Conservation (phyloP, 2,329 filamentous ascomycete genomes). For the Fusarium napiforme region DNA sequence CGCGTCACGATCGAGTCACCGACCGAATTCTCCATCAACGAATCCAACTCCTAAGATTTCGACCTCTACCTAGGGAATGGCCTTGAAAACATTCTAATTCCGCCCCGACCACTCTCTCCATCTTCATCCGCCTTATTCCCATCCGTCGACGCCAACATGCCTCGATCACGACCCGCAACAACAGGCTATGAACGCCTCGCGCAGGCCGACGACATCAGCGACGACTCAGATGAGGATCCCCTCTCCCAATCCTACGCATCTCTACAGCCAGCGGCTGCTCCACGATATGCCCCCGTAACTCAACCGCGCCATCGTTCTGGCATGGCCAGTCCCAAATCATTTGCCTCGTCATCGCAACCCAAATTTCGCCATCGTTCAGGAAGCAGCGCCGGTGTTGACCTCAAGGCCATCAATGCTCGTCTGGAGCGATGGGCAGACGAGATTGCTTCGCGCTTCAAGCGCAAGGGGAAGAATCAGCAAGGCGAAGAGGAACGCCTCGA, state of each 20-base stretch:
- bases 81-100: slow-evolving; percentile 16
- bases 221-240: slow-evolving; percentile 74
- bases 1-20: slow-evolving; percentile 15
- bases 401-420: slow-evolving; percentile 97
- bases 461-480: slow-evolving; percentile 76
- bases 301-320: slow-evolving; percentile 70
- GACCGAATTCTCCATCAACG: not conserved
- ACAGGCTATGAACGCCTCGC: slow-evolving; percentile 88
- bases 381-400: slow-evolving; percentile 91
- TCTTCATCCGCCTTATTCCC: not conserved
- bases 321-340: slow-evolving; percentile 66
- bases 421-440: slow-evolving; percentile 98
- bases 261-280: slow-evolving; percentile 67
- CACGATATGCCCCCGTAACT: slow-evolving; percentile 72
- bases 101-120: not conserved
- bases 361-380: slow-evolving; percentile 60
- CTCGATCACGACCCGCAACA: slow-evolving; percentile 74
- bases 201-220: slow-evolving; percentile 81
- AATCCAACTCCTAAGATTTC: not conserved
- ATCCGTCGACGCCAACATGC: slow-evolving; percentile 58
- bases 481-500: slow-evolving; percentile 88
- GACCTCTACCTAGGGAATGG: slow-evolving; percentile 28
- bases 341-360: slow-evolving; percentile 46
- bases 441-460: slow-evolving; percentile 97
- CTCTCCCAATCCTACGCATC: slow-evolving; percentile 65